Evolutionary conservation across 352 stramenopile genomes (phyloP).

Genomic region (Globisporangium mamillatum): DNA sequence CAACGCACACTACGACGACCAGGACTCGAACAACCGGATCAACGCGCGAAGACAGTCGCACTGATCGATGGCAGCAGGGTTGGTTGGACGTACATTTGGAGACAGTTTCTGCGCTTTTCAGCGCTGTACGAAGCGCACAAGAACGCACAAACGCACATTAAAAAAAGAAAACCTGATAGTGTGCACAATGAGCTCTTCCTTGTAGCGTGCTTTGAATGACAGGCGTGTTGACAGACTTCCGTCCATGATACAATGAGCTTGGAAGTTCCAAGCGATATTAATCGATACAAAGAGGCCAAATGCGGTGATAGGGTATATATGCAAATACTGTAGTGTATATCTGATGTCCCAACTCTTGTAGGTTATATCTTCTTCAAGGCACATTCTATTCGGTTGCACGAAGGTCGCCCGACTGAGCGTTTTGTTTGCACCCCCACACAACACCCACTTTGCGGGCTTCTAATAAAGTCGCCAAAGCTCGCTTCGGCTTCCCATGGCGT

Average conservation of each 20-base stretch:
- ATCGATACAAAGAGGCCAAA: too few species aligned
- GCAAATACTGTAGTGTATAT: neutral
- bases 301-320: neutral
- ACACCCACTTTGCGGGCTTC: neutral
- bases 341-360: too few species aligned
- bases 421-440: neutral
- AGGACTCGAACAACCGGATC: slow-evolving; percentile 27
- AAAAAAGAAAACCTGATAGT: too few species aligned
- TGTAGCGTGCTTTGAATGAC: neutral
- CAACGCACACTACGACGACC: slow-evolving; percentile 12
- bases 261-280: too few species aligned
- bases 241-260: too few species aligned
- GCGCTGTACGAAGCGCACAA: neutral
- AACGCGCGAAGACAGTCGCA: slow-evolving; percentile 63
- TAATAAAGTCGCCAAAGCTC: neutral
- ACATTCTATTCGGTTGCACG: neutral
- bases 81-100: slow-evolving; percentile 1
- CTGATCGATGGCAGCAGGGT: slow-evolving; percentile 18
- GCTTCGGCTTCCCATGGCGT: neutral
- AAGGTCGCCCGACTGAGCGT: neutral
- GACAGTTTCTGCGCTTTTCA: neutral
- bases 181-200: neutral
- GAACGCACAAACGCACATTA: too few species aligned
- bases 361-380: too few species aligned
- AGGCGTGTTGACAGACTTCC: too few species aligned